These are phyloP conservation scores for Alloteropsis semialata DNA, from an alignment of 176 grass and related monocot species.

Conservation along the genomic window DNA sequence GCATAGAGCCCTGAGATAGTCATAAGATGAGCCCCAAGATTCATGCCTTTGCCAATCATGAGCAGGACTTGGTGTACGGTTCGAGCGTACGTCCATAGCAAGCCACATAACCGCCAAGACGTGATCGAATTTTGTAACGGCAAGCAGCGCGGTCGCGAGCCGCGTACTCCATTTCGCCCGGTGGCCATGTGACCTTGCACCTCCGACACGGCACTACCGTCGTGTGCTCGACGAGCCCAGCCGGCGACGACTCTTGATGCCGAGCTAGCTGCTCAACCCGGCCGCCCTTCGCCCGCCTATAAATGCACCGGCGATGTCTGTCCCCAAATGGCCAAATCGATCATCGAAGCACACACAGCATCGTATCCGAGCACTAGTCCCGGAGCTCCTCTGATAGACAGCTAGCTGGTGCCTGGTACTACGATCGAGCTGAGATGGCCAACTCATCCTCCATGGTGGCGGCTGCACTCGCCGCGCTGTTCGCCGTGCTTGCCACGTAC, in stretches of 20 bases:
- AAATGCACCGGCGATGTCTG: slow-evolving; percentile 25
- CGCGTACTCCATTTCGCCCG: slow-evolving; percentile 27
- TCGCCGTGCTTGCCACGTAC: background rate
- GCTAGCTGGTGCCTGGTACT: background rate
- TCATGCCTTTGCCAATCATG: background rate
- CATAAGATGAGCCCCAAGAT: background rate
- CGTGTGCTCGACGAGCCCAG: background rate
- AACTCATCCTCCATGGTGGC: background rate
- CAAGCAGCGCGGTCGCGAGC: slow-evolving; percentile 8
- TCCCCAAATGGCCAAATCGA: background rate
- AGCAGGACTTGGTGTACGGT: background rate
- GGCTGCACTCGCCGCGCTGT: slow-evolving; percentile 7
- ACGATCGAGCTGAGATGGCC: slow-evolving; percentile 5
- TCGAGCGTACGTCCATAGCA: background rate
- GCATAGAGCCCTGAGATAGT: background rate
- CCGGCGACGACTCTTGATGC: slow-evolving; percentile 6
- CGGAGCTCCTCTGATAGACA: background rate
- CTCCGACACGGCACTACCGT: slow-evolving; percentile 20
- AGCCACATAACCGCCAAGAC: background rate
- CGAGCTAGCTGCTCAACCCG: background rate
- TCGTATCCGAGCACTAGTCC: background rate
- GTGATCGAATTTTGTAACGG: background rate
- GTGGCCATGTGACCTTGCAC: slow-evolving; percentile 38
- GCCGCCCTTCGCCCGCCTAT: slow-evolving; percentile 9
- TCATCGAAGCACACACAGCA: background rate